A percentile compares a stretch with the other conserved stretches of the same genome.
Conservation (phyloP, 2,329 filamentous ascomycete genomes). For the Phaeoacremonium minimum region DNA sequence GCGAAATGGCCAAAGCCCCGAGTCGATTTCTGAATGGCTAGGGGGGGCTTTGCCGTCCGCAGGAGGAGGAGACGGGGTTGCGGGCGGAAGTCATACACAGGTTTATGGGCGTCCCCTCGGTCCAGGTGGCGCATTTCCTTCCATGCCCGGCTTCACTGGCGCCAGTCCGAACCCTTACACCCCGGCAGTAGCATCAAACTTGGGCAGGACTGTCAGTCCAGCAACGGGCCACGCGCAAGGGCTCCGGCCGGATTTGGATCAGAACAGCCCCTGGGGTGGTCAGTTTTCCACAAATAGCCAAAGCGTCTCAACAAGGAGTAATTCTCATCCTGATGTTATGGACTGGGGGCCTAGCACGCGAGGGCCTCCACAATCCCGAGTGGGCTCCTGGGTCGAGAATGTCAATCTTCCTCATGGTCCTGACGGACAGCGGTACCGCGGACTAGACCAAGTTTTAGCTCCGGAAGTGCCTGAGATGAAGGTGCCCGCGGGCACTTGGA, state of each 20-base stretch:
- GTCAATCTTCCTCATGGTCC: constrained; percentile 25
- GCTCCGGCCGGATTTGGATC: constrained; percentile 32
- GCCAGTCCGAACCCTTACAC: constrained; percentile 20
- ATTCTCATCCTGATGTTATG: constrained; percentile 41
- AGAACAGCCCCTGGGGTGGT: constrained; percentile 39
- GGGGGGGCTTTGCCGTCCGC: constrained; percentile 23
- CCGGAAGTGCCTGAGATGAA: constrained; percentile 39
- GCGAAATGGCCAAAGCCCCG: constrained; percentile 48
- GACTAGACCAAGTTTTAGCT: constrained; percentile 43
- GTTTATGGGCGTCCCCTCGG: constrained; percentile 21
- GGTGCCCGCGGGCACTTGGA: constrained; percentile 49
- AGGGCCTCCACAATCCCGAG: constrained; percentile 36
- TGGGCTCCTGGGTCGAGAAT: constrained; percentile 46
- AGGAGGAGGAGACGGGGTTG: too few relatives aligned
- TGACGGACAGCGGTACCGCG: constrained; percentile 27
- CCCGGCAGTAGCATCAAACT: constrained; percentile 14
- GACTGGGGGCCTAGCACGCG: constrained; percentile 37
- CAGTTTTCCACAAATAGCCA: constrained; percentile 39
- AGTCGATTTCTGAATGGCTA: constrained; percentile 53
- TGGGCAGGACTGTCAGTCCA: neutral
- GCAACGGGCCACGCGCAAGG: constrained; percentile 15
- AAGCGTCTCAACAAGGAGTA: constrained; percentile 38
- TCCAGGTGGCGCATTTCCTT: constrained; percentile 20
- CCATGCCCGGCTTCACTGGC: constrained; percentile 21
- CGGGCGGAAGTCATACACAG: too few relatives aligned